Conservation (phyloP, 129 eudicot species). For the Kitagawia praeruptora region DNA sequence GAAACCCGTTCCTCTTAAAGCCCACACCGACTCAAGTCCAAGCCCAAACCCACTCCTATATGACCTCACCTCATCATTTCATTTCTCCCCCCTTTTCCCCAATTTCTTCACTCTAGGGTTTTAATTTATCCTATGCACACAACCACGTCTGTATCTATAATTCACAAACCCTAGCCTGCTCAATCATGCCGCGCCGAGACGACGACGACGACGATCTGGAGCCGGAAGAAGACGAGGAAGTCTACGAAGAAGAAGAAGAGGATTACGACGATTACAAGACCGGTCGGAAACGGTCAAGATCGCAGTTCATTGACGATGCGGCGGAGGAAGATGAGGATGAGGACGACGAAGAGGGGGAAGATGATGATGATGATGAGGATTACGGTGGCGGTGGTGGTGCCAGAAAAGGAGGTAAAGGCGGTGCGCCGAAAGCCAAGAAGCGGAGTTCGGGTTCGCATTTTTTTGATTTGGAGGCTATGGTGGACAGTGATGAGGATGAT, state of each 20-base stretch:
- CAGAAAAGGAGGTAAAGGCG: conserved; percentile 18
- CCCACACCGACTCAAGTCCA: neutral
- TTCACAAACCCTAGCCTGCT: neutral
- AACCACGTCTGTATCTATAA: neutral
- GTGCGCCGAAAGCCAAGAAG: conserved; percentile 18
- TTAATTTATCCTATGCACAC: neutral
- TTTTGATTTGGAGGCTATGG: conserved; percentile 62
- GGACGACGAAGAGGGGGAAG: conserved; percentile 41
- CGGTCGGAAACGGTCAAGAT: conserved; percentile 37
- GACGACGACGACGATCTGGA: conserved; percentile 42
- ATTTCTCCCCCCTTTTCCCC: neutral
- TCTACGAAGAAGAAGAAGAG: conserved; percentile 33
- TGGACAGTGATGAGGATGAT: conserved; percentile 80
- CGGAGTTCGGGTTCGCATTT: conserved; percentile 36
- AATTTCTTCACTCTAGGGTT: conserved; percentile 1
- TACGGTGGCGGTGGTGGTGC: conserved; percentile 51
- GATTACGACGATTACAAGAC: conserved; percentile 47
- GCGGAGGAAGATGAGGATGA: conserved; percentile 53
- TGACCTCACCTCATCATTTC: neutral
- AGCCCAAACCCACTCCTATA: neutral
- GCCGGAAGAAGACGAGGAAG: conserved; percentile 50
- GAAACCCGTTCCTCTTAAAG: neutral
- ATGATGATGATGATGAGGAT: conserved; percentile 48
- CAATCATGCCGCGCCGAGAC: conserved; percentile 53
- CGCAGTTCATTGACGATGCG: conserved; percentile 49